Evolutionary conservation across 139 green algal genomes (phyloP), one percentile per base, ranked within the genome.

Genomic region (Chlorella sorokiniana): DNA sequence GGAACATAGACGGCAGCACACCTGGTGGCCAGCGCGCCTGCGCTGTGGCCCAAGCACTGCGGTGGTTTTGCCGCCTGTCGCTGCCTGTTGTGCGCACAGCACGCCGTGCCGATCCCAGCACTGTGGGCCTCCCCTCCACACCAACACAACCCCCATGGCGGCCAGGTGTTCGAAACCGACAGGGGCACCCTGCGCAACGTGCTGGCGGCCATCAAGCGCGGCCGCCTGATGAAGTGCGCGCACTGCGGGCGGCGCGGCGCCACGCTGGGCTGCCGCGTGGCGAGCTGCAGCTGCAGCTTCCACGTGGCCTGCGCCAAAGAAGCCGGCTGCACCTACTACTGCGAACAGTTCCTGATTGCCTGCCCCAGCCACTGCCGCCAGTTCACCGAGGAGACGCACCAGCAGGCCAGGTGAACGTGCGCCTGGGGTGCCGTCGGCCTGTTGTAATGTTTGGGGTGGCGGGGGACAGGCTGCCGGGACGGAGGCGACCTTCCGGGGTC

Each of bases 201-300:
- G 25, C 40, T 67, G 11, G 76, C 78, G 11, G 87, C 87, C 22
- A 73, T 94, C 4, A 86, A 87, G 48, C 81, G 88, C 4, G 87
- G 85, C 10, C 79, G 86, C 18, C 64, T 70, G 45, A 83, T 93
- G 56, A 85, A 82, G 76, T 91, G 81, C 54, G 29, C 35, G 6
- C 62, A 86, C 62, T 96, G 93, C 85, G 81, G 82, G 37, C 52
- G 83, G 41, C 78, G 79, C 0, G 93, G 93, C 18, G 93, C 92
- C 41, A 92, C 92, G 0, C 61, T 94, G 33, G 93, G 93, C n/a
- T 97, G 93, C 81, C 86, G 90, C 7, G 51, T 95, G 68, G 75
- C 88, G 35, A 74, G 59, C 59, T 97, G 93, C 83, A 51, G 45
- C n/a, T 79, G 73, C 73, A 90, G 79, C 69, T 97, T 89, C 76